Percentiles rank a stretch among this genome's conserved stretches.
Evolutionary conservation across 2,329 filamentous ascomycete species (phyloP).

Genomic region (Penicillium sp.): DNA sequence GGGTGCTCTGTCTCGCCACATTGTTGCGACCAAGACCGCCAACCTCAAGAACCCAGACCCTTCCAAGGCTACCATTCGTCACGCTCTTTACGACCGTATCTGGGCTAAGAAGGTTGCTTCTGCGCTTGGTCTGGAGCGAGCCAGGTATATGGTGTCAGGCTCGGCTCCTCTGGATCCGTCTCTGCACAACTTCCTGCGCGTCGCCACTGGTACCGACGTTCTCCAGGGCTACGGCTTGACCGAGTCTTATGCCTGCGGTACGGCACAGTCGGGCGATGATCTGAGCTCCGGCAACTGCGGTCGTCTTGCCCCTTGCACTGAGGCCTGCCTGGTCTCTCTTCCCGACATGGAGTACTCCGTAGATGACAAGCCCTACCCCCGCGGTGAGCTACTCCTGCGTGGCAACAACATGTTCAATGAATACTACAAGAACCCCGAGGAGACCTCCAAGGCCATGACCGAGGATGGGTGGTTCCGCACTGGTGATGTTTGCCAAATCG

Average conservation of each 20-base stretch:
- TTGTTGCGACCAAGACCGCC: conserved; percentile 79
- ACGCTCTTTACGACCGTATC: conserved; percentile 65
- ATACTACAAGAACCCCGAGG: conserved; percentile 88
- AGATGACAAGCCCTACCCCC: conserved; percentile 84
- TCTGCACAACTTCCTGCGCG: conserved; percentile 85
- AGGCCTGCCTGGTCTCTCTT: conserved; percentile 82
- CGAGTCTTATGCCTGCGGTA: conserved; percentile 81
- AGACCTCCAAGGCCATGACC: conserved; percentile 81
- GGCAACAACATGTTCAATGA: conserved; percentile 80
- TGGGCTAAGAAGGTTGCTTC: conserved; percentile 86
- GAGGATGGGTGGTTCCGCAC: conserved; percentile 96
- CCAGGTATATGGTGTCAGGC: conserved; percentile 77
- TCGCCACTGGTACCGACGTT: conserved; percentile 78
- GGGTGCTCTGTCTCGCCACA: conserved; percentile 78
- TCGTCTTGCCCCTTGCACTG: conserved; percentile 66
- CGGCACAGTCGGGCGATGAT: conserved; percentile 72
- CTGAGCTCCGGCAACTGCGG: conserved; percentile 82
- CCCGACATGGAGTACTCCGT: conserved; percentile 93
- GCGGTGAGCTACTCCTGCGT: conserved; percentile 85
- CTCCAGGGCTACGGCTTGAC: conserved; percentile 92
- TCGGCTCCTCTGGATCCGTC: conserved; percentile 88
- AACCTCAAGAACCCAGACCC: conserved; percentile 70
- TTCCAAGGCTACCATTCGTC: conserved; percentile 69
- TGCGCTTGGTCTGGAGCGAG: conserved; percentile 79
- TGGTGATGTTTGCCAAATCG: conserved; percentile 86